Evolutionary conservation across 2,329 filamentous ascomycete genomes (phyloP), one percentile per base, ranked within the genome.

Genomic region (Hymenotorrendiella dingleyae): DNA sequence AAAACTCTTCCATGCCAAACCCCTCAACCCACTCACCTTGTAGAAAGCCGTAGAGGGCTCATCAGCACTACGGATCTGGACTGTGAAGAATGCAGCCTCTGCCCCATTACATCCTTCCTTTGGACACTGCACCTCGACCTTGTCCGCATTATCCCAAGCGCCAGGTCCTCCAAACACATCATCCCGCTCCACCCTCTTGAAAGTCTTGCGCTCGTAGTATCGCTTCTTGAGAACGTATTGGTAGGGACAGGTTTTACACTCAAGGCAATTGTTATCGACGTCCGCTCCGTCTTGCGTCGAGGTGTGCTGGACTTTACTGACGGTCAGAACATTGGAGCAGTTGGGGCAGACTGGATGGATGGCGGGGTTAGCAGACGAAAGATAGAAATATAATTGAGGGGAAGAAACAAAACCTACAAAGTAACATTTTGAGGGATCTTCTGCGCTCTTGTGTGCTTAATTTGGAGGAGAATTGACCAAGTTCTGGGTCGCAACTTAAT

Each of bases 11-110:
- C 17, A 22, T 16, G 14, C 27, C 23, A 32, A 36, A 34, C 4
- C 6, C 4, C 10, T 7, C 3, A 14, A 16, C 1, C 12, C 12
- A 54, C 67, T 42, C 59, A 87, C 85, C 78, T 89, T 93, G 68
- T 84, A 94, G 67, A 97, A 97, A 47, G 82, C 91, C 54, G 93
- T 98, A 86, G 95, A 96, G 47, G 93, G 93, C 73, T 98, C 93
- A 68, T 98, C 93, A 40, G 93, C 93, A 72, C 88, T 94, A 56
- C 93, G 82, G 67, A 97, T 97, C 74, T 98, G 93, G 56, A 97
- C 81, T 72, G 95, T 88, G 71, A 90, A 94, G 71, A 91, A 97
- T 51, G 90, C 94, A 3, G 93, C 93, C 69, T 88, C 80, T 47
- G 80, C 75, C 50, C 88, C 88, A 59, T 86, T 75, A 71, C 93